phyloP scores from a whole-genome alignment of 306 rosid genomes.

The Quercus parvula region DNA sequence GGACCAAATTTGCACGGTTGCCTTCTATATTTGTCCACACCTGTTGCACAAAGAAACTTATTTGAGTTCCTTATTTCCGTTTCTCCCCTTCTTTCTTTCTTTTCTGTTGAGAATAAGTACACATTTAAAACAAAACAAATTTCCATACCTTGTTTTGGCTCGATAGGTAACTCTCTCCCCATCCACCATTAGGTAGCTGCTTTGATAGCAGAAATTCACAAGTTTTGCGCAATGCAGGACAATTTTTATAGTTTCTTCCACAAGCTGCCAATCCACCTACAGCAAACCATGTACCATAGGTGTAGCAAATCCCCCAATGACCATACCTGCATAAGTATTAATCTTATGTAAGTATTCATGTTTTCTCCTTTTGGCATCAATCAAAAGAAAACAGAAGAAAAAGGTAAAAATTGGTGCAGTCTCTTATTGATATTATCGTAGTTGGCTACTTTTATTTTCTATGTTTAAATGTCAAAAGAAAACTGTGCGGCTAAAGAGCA shows the following conservation, averaged over 20 bases:
- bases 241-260: constrained; percentile 37
- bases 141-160: constrained; percentile 53
- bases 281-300: constrained; percentile 73
- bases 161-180: constrained; percentile 84
- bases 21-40: constrained; percentile 63
- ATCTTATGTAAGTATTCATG: not conserved
- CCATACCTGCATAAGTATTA: constrained; percentile 50
- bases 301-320: constrained; percentile 80
- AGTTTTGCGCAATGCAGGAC: constrained; percentile 50
- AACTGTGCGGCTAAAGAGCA: not conserved
- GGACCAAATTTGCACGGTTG: constrained; percentile 54
- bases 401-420: too few relatives aligned
- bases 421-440: not conserved
- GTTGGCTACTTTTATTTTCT: too few relatives aligned
- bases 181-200: constrained; percentile 66
- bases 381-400: not conserved
- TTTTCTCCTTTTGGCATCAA: not conserved
- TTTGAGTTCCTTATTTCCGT: not conserved
- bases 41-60: constrained; percentile 16
- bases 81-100: not conserved
- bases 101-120: not conserved
- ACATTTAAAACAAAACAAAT: not conserved
- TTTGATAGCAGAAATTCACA: constrained; percentile 58
- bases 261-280: constrained; percentile 45
- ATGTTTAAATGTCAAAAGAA: not conserved